Percentiles rank a stretch among this genome's conserved stretches.
phyloP scores from a whole-genome alignment of 129 eudicot genomes.

The Ambrosia trifida region DNA sequence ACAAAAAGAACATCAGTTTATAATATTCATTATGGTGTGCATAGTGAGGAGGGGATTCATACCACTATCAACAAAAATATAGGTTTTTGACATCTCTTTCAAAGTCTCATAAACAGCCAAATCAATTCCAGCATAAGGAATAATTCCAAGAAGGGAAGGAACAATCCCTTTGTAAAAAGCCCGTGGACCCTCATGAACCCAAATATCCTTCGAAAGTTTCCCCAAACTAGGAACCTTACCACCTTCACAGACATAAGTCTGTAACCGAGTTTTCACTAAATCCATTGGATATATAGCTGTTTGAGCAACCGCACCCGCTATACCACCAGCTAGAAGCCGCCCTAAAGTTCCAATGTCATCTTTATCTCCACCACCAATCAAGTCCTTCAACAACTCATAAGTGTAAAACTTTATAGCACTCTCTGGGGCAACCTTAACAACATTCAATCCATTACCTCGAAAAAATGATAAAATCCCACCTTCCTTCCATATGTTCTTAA shows the following conservation, averaged over 20 bases:
- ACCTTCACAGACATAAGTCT: slow-evolving; percentile 60
- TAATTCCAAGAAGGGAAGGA: slow-evolving; percentile 93
- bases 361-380: slow-evolving; percentile 68
- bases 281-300: slow-evolving; percentile 95
- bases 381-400: slow-evolving; percentile 69
- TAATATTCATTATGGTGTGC: neutral
- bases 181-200: slow-evolving; percentile 87
- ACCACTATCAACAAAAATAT: slow-evolving; percentile 76
- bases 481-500: slow-evolving; percentile 68
- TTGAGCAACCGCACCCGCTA: slow-evolving; percentile 98
- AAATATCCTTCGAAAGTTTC: slow-evolving; percentile 74
- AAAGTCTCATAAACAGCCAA: slow-evolving; percentile 82
- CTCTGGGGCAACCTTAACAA: slow-evolving; percentile 95
- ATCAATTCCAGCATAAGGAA: slow-evolving; percentile 96
- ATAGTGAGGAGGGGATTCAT: neutral
- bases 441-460: slow-evolving; percentile 87
- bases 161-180: slow-evolving; percentile 83
- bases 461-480: slow-evolving; percentile 75
- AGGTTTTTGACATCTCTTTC: slow-evolving; percentile 76
- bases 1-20: neutral
- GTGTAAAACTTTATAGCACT: slow-evolving; percentile 93
- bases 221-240: slow-evolving; percentile 76
- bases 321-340: slow-evolving; percentile 86
- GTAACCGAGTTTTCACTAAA: slow-evolving; percentile 92
- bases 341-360: slow-evolving; percentile 74